Conservation (phyloP, 2,329 filamentous ascomycete genomes). For the Trichoderma simmonsii region DNA sequence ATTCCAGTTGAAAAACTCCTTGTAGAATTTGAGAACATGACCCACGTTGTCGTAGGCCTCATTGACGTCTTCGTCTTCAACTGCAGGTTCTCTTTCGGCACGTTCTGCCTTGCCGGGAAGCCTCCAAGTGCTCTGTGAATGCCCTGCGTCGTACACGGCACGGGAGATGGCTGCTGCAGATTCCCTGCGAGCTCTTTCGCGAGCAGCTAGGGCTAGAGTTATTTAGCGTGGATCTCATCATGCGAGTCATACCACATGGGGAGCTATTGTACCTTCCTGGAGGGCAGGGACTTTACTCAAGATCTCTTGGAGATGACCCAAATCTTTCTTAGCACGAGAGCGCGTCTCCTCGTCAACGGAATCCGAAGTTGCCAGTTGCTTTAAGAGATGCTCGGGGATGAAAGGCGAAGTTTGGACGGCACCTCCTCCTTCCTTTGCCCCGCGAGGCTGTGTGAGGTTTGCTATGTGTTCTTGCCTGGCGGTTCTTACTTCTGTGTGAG, state of each 20-base stretch:
- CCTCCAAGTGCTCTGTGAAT: not conserved
- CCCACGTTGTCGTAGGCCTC: conserved; percentile 51
- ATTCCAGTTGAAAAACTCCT: conserved; percentile 46
- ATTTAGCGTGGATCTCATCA: not conserved
- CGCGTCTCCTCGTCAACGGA: not conserved
- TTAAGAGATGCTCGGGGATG: not conserved
- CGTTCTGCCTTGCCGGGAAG: conserved; percentile 33
- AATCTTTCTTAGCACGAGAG: not conserved
- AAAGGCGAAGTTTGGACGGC: not conserved
- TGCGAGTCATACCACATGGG: not conserved
- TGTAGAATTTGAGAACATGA: conserved; percentile 48
- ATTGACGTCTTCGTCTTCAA: conserved; percentile 44
- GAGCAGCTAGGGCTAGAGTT: not conserved
- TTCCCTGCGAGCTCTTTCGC: not conserved
- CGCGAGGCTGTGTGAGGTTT: conserved; percentile 25
- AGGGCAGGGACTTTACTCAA: not conserved
- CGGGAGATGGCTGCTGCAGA: not conserved
- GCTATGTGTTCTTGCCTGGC: conserved; percentile 39
- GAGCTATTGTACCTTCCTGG: not conserved
- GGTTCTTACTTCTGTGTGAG: conserved; percentile 14
- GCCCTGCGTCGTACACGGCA: not conserved
- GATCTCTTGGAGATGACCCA: not conserved
- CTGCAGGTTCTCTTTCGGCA: conserved; percentile 40
- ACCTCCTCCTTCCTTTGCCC: not conserved
- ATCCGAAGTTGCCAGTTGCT: not conserved